Conservation (phyloP, 2,329 filamentous ascomycete species). For the Colletotrichum lentis region DNA sequence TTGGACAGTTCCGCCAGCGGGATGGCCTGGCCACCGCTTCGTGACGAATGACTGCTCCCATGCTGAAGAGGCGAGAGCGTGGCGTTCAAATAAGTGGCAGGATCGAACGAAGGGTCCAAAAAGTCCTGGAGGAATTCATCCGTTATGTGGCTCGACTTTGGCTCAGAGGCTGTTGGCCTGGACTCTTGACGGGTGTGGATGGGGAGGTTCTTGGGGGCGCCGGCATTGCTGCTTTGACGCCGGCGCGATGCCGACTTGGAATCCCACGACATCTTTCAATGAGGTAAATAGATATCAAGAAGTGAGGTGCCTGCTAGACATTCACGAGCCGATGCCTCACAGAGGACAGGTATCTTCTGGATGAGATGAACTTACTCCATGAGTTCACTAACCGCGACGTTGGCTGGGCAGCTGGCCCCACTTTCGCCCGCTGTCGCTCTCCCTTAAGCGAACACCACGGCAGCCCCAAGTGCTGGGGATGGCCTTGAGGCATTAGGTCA, state of each 20-base stretch:
- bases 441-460: slow-evolving; percentile 26
- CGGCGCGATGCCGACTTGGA: slow-evolving; percentile 51
- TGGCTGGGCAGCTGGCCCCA: slow-evolving; percentile 23
- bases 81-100: slow-evolving; percentile 84
- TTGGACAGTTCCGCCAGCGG: slow-evolving; percentile 79
- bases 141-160: slow-evolving; percentile 69
- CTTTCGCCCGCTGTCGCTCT: slow-evolving; percentile 18
- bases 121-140: slow-evolving; percentile 81
- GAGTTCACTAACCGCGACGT: slow-evolving; percentile 16
- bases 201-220: slow-evolving; percentile 49
- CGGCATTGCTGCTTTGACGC: slow-evolving; percentile 57
- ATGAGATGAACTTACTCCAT: slow-evolving; percentile 5
- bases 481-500: too few relatives aligned
- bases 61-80: slow-evolving; percentile 73
- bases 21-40: slow-evolving; percentile 51
- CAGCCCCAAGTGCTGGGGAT: neutral
- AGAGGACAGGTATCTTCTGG: slow-evolving; percentile 19
- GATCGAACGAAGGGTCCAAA: slow-evolving; percentile 78
- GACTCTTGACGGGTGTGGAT: slow-evolving; percentile 54
- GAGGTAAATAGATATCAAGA: neutral
- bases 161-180: slow-evolving; percentile 50
- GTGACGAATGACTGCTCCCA: slow-evolving; percentile 42
- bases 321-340: neutral
- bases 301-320: too few relatives aligned
- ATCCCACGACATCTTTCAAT: slow-evolving; percentile 50